Evolutionary conservation across 257 asterid species (phyloP), one percentile per base, ranked within the genome.

Genomic region (Solanum chaucha): DNA sequence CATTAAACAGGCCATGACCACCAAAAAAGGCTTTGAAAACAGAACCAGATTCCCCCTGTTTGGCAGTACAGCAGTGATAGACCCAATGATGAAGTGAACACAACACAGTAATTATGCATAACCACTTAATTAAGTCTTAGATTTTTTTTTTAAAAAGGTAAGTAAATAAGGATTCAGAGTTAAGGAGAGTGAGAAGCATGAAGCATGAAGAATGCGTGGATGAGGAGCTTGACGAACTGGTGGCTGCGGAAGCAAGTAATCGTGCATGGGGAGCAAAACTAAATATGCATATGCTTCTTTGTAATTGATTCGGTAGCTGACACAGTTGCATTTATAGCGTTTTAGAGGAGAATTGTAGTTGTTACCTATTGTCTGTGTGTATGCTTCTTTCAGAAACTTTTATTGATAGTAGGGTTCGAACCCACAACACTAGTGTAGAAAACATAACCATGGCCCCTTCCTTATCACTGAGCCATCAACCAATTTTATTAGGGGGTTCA

Each of bases 171-270:
- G 73, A 26, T 26, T 67, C 67, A 67, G 73, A 5, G 20, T 64
- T 64, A 2, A n/a, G 71, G 15, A 64, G 71, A 64, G 15, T 5
- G 34, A 67, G 74, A 64, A 64, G 71, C 34, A 5, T 24, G 15
- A 64, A 10, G 17, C 15, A 26, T n/a, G 34, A 64, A 10, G 17
- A 8, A 26, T 24, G 34, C 1, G 6, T 64, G 5, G 11, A 8
- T 64, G 89, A 86, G 58, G 44, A 87, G 38, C 90, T 90, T 26
- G 93, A 92, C 67, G 92, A 90, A 77, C 64, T 93, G 86, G 89
- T 93, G 92, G 95, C 92, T 7, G 91, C 88, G 24, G 92, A 93
- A 87, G 91, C 90, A 30, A 87, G 35, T 82, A 86, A 68, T 77
- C 86, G 74, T 89, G 88, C 32, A 92, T 86, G 90, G 24, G 92